Percentiles rank a stretch among this genome's conserved stretches.
Evolutionary conservation across 805 yeast genomes (phyloP).

Genomic region (Saturnispora kantuleensis): DNA sequence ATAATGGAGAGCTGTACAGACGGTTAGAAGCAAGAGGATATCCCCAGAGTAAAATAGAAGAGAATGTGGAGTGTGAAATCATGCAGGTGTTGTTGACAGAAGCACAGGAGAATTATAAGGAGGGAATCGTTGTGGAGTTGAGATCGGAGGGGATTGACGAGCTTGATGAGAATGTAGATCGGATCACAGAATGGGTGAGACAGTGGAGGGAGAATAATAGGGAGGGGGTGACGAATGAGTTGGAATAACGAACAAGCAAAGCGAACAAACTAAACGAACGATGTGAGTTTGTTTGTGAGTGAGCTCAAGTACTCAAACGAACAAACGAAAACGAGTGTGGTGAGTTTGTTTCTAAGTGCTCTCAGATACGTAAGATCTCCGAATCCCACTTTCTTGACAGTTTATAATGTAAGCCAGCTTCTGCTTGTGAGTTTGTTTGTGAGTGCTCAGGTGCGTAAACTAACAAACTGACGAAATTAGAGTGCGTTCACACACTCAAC

Average conservation of each 20-base stretch:
- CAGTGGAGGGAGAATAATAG: conserved; percentile 63
- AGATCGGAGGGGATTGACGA: conserved; percentile 63
- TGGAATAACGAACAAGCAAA: conserved; percentile 15
- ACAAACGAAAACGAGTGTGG: no score
- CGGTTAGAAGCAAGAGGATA: conserved; percentile 71
- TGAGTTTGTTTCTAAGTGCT: no score
- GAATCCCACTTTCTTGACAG: no score
- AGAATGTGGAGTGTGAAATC: conserved; percentile 91
- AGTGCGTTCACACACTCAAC: no score
- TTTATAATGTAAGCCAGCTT: no score
- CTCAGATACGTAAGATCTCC: no score
- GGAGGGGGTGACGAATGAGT: conserved; percentile 47
- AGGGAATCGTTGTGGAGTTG: conserved; percentile 74
- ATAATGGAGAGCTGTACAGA: conserved; percentile 61
- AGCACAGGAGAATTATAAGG: conserved; percentile 73
- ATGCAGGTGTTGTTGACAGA: conserved; percentile 88
- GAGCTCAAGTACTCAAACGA: background rate
- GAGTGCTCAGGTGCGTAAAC: no score
- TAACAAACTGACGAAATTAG: no score
- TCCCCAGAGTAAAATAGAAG: conserved; percentile 72
- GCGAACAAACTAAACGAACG: no score
- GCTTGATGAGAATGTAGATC: conserved; percentile 71
- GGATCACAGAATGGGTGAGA: conserved; percentile 65
- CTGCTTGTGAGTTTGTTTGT: no score
- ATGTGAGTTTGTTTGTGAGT: background rate